Evolutionary conservation across 2,329 filamentous ascomycete genomes (phyloP).

Genomic region (Camillea tinctor): DNA sequence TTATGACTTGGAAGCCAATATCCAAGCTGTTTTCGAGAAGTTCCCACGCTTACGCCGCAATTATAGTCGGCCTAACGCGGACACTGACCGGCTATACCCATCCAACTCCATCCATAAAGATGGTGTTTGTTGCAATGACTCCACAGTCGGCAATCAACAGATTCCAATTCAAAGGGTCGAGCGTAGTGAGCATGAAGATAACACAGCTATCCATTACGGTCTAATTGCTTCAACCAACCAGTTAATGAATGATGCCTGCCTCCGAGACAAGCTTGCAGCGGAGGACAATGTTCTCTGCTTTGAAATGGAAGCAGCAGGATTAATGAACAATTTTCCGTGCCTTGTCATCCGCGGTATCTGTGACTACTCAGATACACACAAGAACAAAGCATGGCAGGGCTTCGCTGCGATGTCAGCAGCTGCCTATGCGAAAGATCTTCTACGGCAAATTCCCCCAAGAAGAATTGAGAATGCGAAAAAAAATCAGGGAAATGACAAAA

Average conservation of each 20-base stretch:
- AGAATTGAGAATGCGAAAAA: not conserved
- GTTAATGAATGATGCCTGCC: conserved; percentile 29
- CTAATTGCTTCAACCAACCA: conserved; percentile 34
- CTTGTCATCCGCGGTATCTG: conserved; percentile 34
- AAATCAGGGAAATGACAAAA: too few relatives aligned
- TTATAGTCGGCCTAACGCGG: conserved; percentile 17
- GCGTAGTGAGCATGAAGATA: conserved; percentile 9
- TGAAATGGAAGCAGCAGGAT: conserved; percentile 34
- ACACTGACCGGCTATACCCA: conserved; percentile 31
- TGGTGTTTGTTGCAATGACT: too few relatives aligned
- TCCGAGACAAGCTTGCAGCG: conserved; percentile 25
- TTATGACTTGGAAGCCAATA: too few relatives aligned
- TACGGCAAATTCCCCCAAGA: conserved; percentile 3
- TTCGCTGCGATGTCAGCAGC: conserved; percentile 27
- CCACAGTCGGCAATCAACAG: too few relatives aligned
- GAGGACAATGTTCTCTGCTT: conserved; percentile 30
- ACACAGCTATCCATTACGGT: conserved; percentile 34
- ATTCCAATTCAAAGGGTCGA: too few relatives aligned
- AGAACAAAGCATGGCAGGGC: conserved; percentile 24
- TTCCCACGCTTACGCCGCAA: not conserved
- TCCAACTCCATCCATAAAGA: conserved; percentile 7
- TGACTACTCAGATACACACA: conserved; percentile 13
- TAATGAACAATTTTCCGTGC: conserved; percentile 31
- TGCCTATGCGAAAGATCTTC: conserved; percentile 24
- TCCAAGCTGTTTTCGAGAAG: not conserved